phyloP scores from a whole-genome alignment of 768 basidiomycete species.

The Mycena venus region DNA sequence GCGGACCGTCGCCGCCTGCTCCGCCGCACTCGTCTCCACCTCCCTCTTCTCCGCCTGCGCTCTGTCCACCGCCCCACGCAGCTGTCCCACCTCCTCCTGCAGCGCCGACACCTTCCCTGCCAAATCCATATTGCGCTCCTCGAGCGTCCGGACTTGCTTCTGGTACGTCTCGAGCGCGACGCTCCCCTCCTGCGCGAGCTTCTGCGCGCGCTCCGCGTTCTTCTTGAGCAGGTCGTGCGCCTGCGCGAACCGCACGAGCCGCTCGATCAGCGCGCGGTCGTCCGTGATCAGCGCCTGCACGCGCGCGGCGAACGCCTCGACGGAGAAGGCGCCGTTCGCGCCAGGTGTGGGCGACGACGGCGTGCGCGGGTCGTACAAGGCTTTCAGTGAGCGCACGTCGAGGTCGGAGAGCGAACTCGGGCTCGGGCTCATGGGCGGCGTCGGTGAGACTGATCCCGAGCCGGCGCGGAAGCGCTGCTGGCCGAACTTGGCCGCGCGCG shows the following conservation, averaged over 20 bases:
- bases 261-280: slow-evolving; percentile 86
- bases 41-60: slow-evolving; percentile 73
- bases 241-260: slow-evolving; percentile 87
- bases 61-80: slow-evolving; percentile 75
- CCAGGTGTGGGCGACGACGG: slow-evolving; percentile 40
- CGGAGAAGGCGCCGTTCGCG: slow-evolving; percentile 63
- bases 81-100: slow-evolving; percentile 75
- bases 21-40: slow-evolving; percentile 75
- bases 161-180: slow-evolving; percentile 89
- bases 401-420: slow-evolving; percentile 80
- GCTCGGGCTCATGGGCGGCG: slow-evolving; percentile 40
- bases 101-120: slow-evolving; percentile 66
- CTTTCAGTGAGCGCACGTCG: slow-evolving; percentile 89
- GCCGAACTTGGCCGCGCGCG: slow-evolving; percentile 76
- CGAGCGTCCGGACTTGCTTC: slow-evolving; percentile 85
- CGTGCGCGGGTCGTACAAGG: slow-evolving; percentile 71
- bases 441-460: slow-evolving; percentile 55
- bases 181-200: slow-evolving; percentile 87
- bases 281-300: slow-evolving; percentile 88
- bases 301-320: slow-evolving; percentile 83
- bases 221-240: slow-evolving; percentile 93
- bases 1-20: slow-evolving; percentile 81
- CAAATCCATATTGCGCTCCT: slow-evolving; percentile 76
- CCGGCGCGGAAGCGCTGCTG: slow-evolving; percentile 63
- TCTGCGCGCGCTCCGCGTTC: slow-evolving; percentile 93